Percentiles rank a stretch among this genome's conserved stretches.
These are phyloP conservation scores for Eucalyptus cloeziana DNA, from an alignment of 345 rosid species.

Conservation along the genomic window DNA sequence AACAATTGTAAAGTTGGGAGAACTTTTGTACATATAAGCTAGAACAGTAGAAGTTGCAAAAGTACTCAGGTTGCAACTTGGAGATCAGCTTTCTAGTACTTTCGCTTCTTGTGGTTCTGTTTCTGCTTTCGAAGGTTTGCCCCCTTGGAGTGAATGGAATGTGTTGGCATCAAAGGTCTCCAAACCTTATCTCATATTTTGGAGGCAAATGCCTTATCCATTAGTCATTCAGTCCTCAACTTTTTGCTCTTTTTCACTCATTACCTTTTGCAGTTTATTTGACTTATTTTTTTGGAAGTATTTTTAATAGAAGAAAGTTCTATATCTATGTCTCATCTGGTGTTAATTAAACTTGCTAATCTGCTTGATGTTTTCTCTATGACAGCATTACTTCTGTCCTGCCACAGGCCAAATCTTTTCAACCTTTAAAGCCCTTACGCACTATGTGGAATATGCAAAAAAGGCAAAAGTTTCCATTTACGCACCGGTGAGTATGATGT, in stretches of 20 bases:
- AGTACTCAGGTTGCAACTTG: not conserved
- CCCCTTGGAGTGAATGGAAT: not conserved
- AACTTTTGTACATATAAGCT: not conserved
- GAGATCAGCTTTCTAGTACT: not conserved
- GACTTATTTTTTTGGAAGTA: not conserved
- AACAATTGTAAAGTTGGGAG: not conserved
- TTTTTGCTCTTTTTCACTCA: not conserved
- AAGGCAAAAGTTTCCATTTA: not conserved
- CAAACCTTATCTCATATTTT: not conserved
- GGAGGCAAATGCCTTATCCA: not conserved
- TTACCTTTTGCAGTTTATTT: not conserved
- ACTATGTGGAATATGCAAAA: not conserved
- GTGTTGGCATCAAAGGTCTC: not conserved
- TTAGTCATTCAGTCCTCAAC: not conserved
- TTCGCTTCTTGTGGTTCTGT: not conserved
- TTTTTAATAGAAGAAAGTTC: not conserved
- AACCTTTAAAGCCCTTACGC: not conserved
- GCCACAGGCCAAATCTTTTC: not conserved
- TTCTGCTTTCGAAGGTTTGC: not conserved
- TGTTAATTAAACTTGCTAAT: not conserved
- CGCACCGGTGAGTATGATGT: not conserved
- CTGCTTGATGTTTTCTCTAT: not conserved
- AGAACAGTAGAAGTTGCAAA: not conserved
- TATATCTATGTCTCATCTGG: not conserved
- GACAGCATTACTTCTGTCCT: not conserved